phyloP scores from a whole-genome alignment of 495 filamentous ascomycete species.

The Lophiostoma macrostomum region DNA sequence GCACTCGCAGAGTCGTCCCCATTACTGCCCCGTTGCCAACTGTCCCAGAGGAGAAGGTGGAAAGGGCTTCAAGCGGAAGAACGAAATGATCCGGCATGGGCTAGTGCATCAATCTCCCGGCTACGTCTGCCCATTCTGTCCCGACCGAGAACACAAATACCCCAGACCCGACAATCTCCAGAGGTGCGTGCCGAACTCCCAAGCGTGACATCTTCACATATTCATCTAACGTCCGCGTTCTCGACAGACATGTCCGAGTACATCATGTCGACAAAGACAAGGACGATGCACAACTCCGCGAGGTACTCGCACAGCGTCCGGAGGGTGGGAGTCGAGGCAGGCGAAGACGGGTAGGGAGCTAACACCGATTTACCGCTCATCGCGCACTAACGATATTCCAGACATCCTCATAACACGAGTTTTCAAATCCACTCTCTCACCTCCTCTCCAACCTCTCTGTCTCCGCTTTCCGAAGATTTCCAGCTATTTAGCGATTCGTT shows the following conservation, averaged over 20 bases:
- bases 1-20: conserved; percentile 83
- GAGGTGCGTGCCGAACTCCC: conserved; percentile 57
- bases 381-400: neutral
- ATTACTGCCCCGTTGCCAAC: conserved; percentile 81
- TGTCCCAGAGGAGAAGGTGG: conserved; percentile 80
- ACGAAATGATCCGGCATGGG: conserved; percentile 98
- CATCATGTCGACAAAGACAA: conserved; percentile 85
- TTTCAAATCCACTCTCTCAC: too few relatives aligned
- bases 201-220: neutral
- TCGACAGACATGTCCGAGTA: conserved; percentile 73
- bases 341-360: conserved; percentile 55
- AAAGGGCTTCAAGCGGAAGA: conserved; percentile 97
- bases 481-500: too few relatives aligned
- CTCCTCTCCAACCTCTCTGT: too few relatives aligned
- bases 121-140: conserved; percentile 96
- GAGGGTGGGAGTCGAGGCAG: conserved; percentile 82
- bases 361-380: neutral
- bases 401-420: conserved; percentile 2
- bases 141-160: conserved; percentile 93
- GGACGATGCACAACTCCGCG: conserved; percentile 74
- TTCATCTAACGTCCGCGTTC: neutral
- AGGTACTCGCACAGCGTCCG: conserved; percentile 77
- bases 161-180: conserved; percentile 96
- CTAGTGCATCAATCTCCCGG: conserved; percentile 93
- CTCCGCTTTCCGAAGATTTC: too few relatives aligned